phyloP scores from a whole-genome alignment of 306 rosid species.

The Castanea sativa region DNA sequence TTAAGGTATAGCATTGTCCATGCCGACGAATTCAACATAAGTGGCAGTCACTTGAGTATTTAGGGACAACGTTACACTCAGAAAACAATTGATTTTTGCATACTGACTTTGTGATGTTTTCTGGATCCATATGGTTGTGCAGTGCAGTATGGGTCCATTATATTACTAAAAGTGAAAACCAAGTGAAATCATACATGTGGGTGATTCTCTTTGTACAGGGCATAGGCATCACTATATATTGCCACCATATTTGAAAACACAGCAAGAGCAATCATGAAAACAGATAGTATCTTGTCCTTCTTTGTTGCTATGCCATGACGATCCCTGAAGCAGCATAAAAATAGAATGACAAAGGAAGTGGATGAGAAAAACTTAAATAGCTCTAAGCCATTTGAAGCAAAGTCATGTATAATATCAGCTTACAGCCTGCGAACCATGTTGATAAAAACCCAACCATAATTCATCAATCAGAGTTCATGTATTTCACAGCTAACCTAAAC shows the following conservation, averaged over 20 bases:
- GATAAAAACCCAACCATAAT: too few species aligned
- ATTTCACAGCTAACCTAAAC: background rate
- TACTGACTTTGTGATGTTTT: too few species aligned
- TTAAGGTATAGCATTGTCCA: too few species aligned
- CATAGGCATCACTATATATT: constrained; percentile 45
- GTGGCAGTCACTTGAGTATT: too few species aligned
- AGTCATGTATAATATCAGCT: background rate
- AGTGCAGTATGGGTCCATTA: background rate
- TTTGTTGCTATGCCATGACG: constrained; percentile 24
- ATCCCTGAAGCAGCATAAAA: constrained; percentile 24
- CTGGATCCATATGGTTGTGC: too few species aligned
- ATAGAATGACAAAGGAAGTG: background rate
- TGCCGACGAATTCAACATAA: too few species aligned
- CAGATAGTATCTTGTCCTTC: constrained; percentile 22
- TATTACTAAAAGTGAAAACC: background rate
- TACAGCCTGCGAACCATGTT: background rate
- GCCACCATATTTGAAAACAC: constrained; percentile 51
- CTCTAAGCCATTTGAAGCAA: background rate
- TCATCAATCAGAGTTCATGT: background rate
- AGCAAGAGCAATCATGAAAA: constrained; percentile 35
- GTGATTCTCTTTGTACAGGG: constrained; percentile 29
- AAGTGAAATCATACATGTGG: constrained; percentile 14
- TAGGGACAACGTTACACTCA: too few species aligned
- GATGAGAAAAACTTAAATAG: background rate
- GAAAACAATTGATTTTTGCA: too few species aligned